Conservation (phyloP, 805 yeast genomes). For the Ogataea dorogensis region DNA sequence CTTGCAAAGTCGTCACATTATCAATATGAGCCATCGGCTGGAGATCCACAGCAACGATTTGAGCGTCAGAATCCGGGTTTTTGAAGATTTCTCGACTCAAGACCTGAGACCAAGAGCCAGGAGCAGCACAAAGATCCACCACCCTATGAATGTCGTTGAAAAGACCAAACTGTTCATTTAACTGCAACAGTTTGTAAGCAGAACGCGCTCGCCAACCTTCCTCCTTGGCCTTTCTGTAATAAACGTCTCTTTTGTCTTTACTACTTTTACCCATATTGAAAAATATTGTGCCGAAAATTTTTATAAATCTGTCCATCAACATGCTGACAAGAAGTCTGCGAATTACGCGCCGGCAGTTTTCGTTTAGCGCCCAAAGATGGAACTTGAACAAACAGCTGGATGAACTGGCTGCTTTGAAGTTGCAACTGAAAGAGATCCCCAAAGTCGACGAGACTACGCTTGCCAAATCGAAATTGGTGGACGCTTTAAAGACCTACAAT, state of each 20-base stretch:
- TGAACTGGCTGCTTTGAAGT: conserved; percentile 28
- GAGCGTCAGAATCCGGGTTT: conserved; percentile 36
- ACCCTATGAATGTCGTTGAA: conserved; percentile 75
- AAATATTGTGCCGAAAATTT: conserved; percentile 10
- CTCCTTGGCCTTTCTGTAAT: conserved; percentile 92
- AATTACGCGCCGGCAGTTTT: conserved; percentile 6
- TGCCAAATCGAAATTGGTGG: conserved; percentile 25
- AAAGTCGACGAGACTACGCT: conserved; percentile 16
- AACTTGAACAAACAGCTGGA: conserved; percentile 28
- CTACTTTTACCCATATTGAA: conserved; percentile 83
- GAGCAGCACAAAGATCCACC: conserved; percentile 97
- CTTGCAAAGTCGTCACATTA: conserved; percentile 87
- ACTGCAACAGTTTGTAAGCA: conserved; percentile 88
- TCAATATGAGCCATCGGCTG: conserved; percentile 98
- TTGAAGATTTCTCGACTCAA: conserved; percentile 64
- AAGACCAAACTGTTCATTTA: conserved; percentile 85
- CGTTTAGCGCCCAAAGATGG: background rate
- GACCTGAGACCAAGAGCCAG: conserved; percentile 98
- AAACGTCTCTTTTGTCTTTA: conserved; percentile 90
- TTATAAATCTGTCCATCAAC: conserved; percentile 5
- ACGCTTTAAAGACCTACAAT: conserved; percentile 32
- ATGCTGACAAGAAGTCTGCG: conserved; percentile 9
- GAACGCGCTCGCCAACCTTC: conserved; percentile 98
- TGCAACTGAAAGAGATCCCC: conserved; percentile 16
- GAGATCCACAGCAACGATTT: conserved; percentile 90